These are phyloP conservation scores for Zygotorulaspora danielsina DNA, from an alignment of 805 yeast species.

Conservation along the genomic window DNA sequence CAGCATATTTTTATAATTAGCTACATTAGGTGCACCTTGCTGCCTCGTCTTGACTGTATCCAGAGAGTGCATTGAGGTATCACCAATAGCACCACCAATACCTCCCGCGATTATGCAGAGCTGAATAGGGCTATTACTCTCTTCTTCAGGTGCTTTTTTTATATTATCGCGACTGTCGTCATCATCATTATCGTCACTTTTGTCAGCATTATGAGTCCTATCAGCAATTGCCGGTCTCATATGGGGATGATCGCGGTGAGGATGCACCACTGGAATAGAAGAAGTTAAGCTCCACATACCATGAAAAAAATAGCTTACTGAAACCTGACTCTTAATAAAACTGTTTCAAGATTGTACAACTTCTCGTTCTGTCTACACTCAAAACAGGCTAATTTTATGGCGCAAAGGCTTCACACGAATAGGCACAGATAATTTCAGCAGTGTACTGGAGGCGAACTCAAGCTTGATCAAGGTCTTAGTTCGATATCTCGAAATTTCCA, in stretches of 20 bases:
- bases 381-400: too few relatives aligned
- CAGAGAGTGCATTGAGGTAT: slow-evolving; percentile 86
- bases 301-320: slow-evolving; percentile 1
- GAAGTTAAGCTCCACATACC: slow-evolving; percentile 24
- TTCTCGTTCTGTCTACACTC: too few relatives aligned
- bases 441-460: too few relatives aligned
- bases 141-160: slow-evolving; percentile 5
- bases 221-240: slow-evolving; percentile 5
- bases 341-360: slow-evolving; percentile 1
- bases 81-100: slow-evolving; percentile 91
- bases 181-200: slow-evolving; percentile 11
- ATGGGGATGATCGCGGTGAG: slow-evolving; percentile 11
- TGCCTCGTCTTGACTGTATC: slow-evolving; percentile 97
- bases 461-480: too few relatives aligned
- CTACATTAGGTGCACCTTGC: slow-evolving; percentile 74
- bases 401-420: too few relatives aligned
- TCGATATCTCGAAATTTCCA: too few relatives aligned
- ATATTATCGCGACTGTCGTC: slow-evolving; percentile 5
- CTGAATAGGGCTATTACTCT: slow-evolving; percentile 38
- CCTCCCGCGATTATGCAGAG: slow-evolving; percentile 86
- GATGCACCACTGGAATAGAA: slow-evolving; percentile 23
- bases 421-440: too few relatives aligned
- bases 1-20: slow-evolving; percentile 68
- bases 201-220: slow-evolving; percentile 5
- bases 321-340: background rate